Conservation (phyloP, 352 stramenopile genomes). For the Phytopythium boreale region DNA sequence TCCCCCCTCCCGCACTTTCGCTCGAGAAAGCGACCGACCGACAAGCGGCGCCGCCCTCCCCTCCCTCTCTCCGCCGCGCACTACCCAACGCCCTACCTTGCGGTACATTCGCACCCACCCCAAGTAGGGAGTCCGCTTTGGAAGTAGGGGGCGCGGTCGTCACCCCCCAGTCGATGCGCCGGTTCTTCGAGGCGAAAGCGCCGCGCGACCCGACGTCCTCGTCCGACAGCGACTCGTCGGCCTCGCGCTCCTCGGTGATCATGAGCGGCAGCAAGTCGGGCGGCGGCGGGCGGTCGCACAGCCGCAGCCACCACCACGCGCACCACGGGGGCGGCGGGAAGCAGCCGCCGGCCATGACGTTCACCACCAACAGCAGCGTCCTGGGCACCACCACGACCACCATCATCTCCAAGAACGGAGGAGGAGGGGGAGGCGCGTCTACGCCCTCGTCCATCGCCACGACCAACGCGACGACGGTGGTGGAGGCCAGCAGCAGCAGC, state of each 20-base stretch:
- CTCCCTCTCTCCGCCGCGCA: neutral
- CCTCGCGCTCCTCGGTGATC: slow-evolving; percentile 8
- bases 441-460: slow-evolving; percentile 5
- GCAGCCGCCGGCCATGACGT: slow-evolving; percentile 17
- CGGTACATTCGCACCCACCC: too few relatives aligned
- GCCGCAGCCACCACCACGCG: slow-evolving; percentile 1
- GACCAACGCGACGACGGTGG: neutral
- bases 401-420: slow-evolving; percentile 21
- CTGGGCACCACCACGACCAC: slow-evolving; percentile 27
- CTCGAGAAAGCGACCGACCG: neutral
- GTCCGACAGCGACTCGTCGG: neutral
- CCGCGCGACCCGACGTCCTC: slow-evolving; percentile 1
- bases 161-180: slow-evolving; percentile 5
- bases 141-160: neutral
- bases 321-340: neutral
- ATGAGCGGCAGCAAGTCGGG: neutral
- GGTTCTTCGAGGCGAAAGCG: slow-evolving; percentile 10
- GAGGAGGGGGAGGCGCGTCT: slow-evolving; percentile 5
- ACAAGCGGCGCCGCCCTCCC: too few relatives aligned
- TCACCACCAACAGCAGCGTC: slow-evolving; percentile 30
- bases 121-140: neutral
- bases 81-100: neutral
- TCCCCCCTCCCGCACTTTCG: neutral
- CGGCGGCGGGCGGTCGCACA: neutral
- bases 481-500: slow-evolving; percentile 14